Conservation (phyloP, 2,329 filamentous ascomycete genomes). For the Coniochaeta sp. region DNA sequence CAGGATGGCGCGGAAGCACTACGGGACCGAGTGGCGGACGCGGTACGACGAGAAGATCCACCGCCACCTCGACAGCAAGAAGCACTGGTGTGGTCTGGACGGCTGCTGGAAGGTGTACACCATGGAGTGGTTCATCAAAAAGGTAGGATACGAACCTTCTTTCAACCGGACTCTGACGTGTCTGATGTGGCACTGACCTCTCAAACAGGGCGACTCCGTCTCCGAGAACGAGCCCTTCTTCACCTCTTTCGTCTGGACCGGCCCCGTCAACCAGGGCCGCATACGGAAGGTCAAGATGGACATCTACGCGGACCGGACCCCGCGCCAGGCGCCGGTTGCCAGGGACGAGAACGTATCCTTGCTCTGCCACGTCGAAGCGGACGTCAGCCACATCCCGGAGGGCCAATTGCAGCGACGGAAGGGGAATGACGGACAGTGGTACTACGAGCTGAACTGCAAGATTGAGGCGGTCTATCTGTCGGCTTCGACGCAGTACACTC, state of each 20-base stretch:
- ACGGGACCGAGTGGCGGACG: slow-evolving; percentile 28
- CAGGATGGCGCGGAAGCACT: slow-evolving; percentile 34
- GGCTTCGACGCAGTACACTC: slow-evolving; percentile 33
- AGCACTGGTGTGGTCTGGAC: slow-evolving; percentile 27
- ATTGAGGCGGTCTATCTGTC: slow-evolving; percentile 23
- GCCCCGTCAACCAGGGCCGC: slow-evolving; percentile 23
- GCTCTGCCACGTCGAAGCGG: slow-evolving; percentile 29
- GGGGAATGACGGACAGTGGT: slow-evolving; percentile 27
- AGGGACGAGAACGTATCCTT: slow-evolving; percentile 27
- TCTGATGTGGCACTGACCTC: background rate
- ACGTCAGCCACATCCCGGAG: slow-evolving; percentile 33
- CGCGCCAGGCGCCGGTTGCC: slow-evolving; percentile 21
- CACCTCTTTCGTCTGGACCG: slow-evolving; percentile 22
- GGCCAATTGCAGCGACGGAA: slow-evolving; percentile 20
- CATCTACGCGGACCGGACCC: slow-evolving; percentile 26
- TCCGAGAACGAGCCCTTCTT: slow-evolving; percentile 30
- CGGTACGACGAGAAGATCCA: slow-evolving; percentile 23
- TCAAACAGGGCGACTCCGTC: slow-evolving; percentile 25
- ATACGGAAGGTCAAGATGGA: slow-evolving; percentile 25
- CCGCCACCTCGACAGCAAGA: slow-evolving; percentile 19
- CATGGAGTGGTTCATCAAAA: slow-evolving; percentile 37
- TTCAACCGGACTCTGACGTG: background rate
- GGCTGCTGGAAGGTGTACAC: slow-evolving; percentile 28
- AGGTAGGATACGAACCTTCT: slow-evolving; percentile 13
- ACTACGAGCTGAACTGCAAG: slow-evolving; percentile 30